phyloP scores from a whole-genome alignment of 805 yeast genomes.

The Tetrapisispora phaffii region DNA sequence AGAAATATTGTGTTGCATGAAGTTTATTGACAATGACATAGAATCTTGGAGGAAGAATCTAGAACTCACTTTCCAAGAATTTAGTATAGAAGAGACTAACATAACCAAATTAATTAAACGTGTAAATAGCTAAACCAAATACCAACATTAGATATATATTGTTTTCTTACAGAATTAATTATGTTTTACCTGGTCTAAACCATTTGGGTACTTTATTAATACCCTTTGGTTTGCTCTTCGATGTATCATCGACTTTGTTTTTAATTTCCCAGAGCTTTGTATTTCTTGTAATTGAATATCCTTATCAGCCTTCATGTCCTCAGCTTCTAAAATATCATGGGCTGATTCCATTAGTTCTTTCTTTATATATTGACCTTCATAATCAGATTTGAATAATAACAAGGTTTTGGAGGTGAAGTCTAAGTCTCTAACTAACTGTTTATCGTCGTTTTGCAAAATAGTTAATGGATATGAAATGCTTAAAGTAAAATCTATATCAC shows the following conservation, averaged over 20 bases:
- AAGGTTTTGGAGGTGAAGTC: slow-evolving; percentile 40
- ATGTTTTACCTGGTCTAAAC: slow-evolving; percentile 31
- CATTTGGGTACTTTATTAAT: slow-evolving; percentile 32
- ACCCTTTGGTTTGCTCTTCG: background rate
- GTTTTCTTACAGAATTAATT: background rate
- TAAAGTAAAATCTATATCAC: slow-evolving; percentile 30
- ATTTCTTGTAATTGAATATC: background rate
- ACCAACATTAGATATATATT: background rate
- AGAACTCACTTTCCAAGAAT: slow-evolving; percentile 8
- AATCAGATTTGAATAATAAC: slow-evolving; percentile 28
- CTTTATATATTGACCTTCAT: slow-evolving; percentile 23
- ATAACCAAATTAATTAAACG: background rate
- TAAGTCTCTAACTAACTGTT: slow-evolving; percentile 30
- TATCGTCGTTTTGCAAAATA: slow-evolving; percentile 24
- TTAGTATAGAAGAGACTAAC: background rate
- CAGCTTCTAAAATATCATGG: slow-evolving; percentile 27
- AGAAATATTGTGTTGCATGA: background rate
- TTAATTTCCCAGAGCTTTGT: background rate
- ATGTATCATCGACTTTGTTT: background rate
- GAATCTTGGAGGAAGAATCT: slow-evolving; percentile 4
- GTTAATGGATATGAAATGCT: slow-evolving; percentile 41
- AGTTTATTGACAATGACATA: background rate
- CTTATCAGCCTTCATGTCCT: slow-evolving; percentile 5
- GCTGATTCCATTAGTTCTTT: slow-evolving; percentile 26
- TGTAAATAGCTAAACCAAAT: background rate